phyloP scores from a whole-genome alignment of 768 basidiomycete species.

The Sarcomyxa edulis region DNA sequence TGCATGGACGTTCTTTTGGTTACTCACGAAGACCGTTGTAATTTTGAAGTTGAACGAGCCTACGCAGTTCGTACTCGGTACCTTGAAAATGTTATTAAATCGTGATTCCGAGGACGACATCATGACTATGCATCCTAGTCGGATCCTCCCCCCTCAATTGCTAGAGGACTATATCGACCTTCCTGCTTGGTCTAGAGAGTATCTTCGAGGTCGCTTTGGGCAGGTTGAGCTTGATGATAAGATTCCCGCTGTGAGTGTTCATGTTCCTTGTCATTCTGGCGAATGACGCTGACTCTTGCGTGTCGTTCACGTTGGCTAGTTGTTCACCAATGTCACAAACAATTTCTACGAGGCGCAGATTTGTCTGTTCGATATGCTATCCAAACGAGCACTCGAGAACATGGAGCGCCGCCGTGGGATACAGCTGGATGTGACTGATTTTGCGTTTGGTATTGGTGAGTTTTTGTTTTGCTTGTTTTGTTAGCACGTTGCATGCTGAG shows the following conservation, averaged over 20 bases:
- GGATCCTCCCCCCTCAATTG: too few relatives aligned
- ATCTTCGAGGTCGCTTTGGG: slow-evolving; percentile 9
- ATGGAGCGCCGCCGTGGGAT: slow-evolving; percentile 8
- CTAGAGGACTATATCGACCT: slow-evolving; percentile 10
- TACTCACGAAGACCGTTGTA: background rate
- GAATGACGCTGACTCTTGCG: background rate
- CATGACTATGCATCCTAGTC: background rate
- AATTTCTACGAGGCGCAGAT: slow-evolving; percentile 14
- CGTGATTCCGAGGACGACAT: slow-evolving; percentile 4
- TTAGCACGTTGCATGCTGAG: background rate
- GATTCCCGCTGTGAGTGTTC: slow-evolving; percentile 9
- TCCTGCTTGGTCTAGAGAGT: slow-evolving; percentile 10
- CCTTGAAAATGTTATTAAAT: slow-evolving; percentile 10
- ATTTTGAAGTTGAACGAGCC: slow-evolving; percentile 9
- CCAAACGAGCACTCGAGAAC: slow-evolving; percentile 9
- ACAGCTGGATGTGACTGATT: slow-evolving; percentile 10
- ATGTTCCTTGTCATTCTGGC: background rate
- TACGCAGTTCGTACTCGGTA: slow-evolving; percentile 10
- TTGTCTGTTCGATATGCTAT: slow-evolving; percentile 11
- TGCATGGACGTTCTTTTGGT: background rate
- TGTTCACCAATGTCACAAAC: slow-evolving; percentile 11
- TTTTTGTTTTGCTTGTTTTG: background rate
- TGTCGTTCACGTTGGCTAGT: too few relatives aligned
- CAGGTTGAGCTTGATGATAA: slow-evolving; percentile 5
- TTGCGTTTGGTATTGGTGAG: slow-evolving; percentile 12